Percentiles rank a stretch among this genome's conserved stretches.
These are phyloP conservation scores for Cladophialophora immunda DNA, from an alignment of 2,329 filamentous ascomycete species.

Conservation along the genomic window DNA sequence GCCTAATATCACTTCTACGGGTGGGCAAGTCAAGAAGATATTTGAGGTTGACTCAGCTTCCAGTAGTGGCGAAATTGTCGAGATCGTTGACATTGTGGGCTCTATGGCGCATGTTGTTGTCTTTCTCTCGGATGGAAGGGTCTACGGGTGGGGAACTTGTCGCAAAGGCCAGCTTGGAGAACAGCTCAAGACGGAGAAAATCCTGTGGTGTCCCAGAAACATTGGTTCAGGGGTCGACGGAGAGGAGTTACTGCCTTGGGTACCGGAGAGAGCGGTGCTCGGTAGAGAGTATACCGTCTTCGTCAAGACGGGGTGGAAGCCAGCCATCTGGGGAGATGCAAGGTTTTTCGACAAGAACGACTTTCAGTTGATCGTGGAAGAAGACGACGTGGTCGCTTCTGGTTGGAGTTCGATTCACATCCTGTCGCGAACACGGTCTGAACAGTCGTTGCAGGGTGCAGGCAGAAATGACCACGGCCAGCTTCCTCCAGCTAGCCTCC, in stretches of 20 bases:
- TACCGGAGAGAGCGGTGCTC: slow-evolving; percentile 73
- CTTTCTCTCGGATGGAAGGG: slow-evolving; percentile 76
- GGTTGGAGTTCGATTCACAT: slow-evolving; percentile 49
- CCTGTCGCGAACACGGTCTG: slow-evolving; percentile 69
- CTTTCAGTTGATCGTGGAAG: background rate
- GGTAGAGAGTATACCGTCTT: slow-evolving; percentile 88
- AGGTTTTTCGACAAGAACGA: slow-evolving; percentile 19
- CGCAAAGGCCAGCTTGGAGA: slow-evolving; percentile 84
- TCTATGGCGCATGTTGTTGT: slow-evolving; percentile 80
- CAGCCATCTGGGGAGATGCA: slow-evolving; percentile 25
- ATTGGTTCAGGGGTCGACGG: slow-evolving; percentile 59
- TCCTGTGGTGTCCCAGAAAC: slow-evolving; percentile 68
- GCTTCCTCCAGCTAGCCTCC: slow-evolving; percentile 70
- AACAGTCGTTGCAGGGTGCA: slow-evolving; percentile 65
- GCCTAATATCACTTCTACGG: slow-evolving; percentile 38
- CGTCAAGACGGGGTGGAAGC: slow-evolving; percentile 52
- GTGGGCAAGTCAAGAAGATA: slow-evolving; percentile 10
- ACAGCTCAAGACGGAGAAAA: slow-evolving; percentile 54
- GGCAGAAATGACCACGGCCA: slow-evolving; percentile 88
- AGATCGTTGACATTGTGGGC: slow-evolving; percentile 60
- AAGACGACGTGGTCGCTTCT: slow-evolving; percentile 18
- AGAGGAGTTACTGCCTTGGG: slow-evolving; percentile 60
- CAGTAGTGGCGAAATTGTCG: background rate
- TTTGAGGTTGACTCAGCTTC: slow-evolving; percentile 23
- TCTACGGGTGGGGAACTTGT: slow-evolving; percentile 88